Conservation (phyloP, 495 filamentous ascomycete species). For the Hyphodiscus hymeniophilus region DNA sequence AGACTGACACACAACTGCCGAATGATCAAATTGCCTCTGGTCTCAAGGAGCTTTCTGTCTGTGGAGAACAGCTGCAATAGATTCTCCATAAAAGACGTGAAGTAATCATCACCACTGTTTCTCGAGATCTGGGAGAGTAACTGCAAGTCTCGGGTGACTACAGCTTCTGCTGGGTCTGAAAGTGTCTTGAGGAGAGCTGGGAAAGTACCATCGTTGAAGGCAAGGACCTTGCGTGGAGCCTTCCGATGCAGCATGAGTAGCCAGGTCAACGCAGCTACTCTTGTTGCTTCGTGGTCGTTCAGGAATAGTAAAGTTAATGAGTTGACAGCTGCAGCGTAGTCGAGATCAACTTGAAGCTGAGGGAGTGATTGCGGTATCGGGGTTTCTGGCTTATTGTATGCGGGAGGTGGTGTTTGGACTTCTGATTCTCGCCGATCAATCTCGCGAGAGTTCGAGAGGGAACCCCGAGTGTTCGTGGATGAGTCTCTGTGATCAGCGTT, state of each 20-base stretch:
- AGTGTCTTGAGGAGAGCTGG: slow-evolving; percentile 93
- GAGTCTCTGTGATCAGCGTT: slow-evolving; percentile 43
- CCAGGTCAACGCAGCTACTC: slow-evolving; percentile 91
- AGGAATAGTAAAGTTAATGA: slow-evolving; percentile 90
- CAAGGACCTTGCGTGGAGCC: slow-evolving; percentile 86
- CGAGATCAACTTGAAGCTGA: slow-evolving; percentile 60
- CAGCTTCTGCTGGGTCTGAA: slow-evolving; percentile 89
- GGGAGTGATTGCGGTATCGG: slow-evolving; percentile 39
- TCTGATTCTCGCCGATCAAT: slow-evolving; percentile 48
- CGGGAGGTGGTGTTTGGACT: slow-evolving; percentile 32
- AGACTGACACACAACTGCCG: slow-evolving; percentile 88
- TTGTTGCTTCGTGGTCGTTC: slow-evolving; percentile 92
- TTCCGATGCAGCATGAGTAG: slow-evolving; percentile 95
- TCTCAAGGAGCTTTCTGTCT: slow-evolving; percentile 83
- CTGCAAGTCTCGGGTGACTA: slow-evolving; percentile 92
- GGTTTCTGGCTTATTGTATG: slow-evolving; percentile 40
- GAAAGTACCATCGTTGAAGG: slow-evolving; percentile 95
- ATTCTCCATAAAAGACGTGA: slow-evolving; percentile 96
- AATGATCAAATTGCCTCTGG: slow-evolving; percentile 91
- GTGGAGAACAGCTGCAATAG: slow-evolving; percentile 92
- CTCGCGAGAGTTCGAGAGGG: slow-evolving; percentile 46
- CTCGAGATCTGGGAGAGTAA: slow-evolving; percentile 91
- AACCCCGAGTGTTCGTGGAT: slow-evolving; percentile 39
- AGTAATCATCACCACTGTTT: slow-evolving; percentile 95
- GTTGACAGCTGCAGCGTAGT: slow-evolving; percentile 95